Percentiles rank a stretch among this genome's conserved stretches.
phyloP scores from a whole-genome alignment of 768 basidiomycete genomes.

The Suillus plorans region DNA sequence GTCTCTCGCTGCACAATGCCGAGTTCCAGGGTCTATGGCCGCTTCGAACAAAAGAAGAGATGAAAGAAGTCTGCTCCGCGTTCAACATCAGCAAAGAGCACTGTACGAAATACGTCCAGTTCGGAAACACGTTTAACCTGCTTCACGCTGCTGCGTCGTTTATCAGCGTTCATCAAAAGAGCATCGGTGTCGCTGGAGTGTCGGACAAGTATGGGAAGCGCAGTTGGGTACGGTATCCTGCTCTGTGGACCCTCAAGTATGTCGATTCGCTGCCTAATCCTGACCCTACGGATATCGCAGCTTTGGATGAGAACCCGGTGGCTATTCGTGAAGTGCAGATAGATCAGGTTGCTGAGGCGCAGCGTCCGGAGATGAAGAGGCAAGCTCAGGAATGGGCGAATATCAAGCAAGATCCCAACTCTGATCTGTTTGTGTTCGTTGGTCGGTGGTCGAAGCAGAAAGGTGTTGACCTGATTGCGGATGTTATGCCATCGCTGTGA shows the following conservation, averaged over 20 bases:
- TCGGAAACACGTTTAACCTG: constrained; percentile 96
- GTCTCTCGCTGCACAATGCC: constrained; percentile 93
- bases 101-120: constrained; percentile 96
- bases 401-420: constrained; percentile 85
- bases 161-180: constrained; percentile 92
- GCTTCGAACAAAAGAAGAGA: constrained; percentile 93
- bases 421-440: constrained; percentile 93
- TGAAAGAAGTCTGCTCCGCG: constrained; percentile 97
- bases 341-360: constrained; percentile 81
- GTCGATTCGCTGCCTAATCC: constrained; percentile 96
- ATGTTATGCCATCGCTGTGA: constrained; percentile 87
- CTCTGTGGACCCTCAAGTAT: constrained; percentile 92
- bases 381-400: constrained; percentile 96
- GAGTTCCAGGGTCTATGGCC: constrained; percentile 98
- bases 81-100: constrained; percentile 97
- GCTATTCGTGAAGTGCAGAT: constrained; percentile 71
- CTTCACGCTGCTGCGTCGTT: constrained; percentile 91
- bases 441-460: constrained; percentile 99
- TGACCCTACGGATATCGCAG: constrained; percentile 92
- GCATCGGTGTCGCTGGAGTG: constrained; percentile 91
- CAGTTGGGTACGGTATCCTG: constrained; percentile 95
- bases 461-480: constrained; percentile 95
- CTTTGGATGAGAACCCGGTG: constrained; percentile 77
- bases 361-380: constrained; percentile 86
- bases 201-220: constrained; percentile 98